Base-by-base conservation (phyloP, 2,329 filamentous ascomycete species). In the Fusarium newnesense region DNA sequence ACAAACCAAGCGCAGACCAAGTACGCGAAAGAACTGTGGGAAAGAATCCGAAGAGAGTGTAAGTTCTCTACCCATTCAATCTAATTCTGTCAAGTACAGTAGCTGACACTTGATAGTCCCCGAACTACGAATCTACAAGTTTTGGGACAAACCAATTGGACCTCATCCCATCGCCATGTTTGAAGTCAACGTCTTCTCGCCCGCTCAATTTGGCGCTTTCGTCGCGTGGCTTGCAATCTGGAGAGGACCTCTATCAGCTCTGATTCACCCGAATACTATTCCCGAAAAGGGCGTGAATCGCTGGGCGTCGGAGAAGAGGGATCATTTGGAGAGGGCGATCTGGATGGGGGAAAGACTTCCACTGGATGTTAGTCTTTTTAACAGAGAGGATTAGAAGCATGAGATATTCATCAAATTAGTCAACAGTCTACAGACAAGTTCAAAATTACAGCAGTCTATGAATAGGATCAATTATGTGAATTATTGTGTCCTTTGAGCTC, bases 81-180 rank as follows among this genome's bases (percentile, higher is more conserved):
- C 4, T 7, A 3, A 4, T 9, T 12, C 1, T 6, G 18, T 13
- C 13, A 3, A 7, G 28, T 13, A 2, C 12, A 16, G 49, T n/a
- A 34, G 24, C 49, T 70, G 13, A 65, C 12, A 53, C 5, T 15
- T 57, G 24, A 4, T 32, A 95, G 93, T 97, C 78, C 94, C 95
- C 13, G 95, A 97, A 80, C 85, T 97, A 24, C 89, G 94, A 60
- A 92, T 97, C 76, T 97, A 97, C 80, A 86, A 82, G 19, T 85
- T 97, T 73, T 97, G 90, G 88, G 92, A 96, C 73, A 82, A 84
- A 19, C 94, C 95, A 0, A 82, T 97, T 34, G 95, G 95, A 0
- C 95, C 95, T 1, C 95, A 97, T 80, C 91, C 93, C 0, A 82
- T 94, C 2, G 93, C 91, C 59, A 97, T 97, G 94, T 97, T 97